These are phyloP conservation scores for Cladophialophora immunda DNA, from an alignment of 2,329 filamentous ascomycete species.

Conservation along the genomic window DNA sequence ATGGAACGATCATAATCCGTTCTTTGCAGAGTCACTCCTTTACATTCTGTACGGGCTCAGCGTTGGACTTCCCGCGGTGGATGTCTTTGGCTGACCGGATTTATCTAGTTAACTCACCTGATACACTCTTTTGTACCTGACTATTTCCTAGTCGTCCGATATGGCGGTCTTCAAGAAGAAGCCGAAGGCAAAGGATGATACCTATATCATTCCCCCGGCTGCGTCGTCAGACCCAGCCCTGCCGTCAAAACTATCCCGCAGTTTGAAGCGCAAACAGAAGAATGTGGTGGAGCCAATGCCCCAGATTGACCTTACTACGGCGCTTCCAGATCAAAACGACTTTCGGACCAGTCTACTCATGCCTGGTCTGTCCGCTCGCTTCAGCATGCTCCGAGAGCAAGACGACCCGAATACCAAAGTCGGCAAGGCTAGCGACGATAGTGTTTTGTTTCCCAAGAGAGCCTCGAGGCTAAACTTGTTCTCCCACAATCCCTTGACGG, in stretches of 20 bases:
- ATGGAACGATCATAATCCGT: conserved; percentile 28
- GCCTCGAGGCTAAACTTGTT: conserved; percentile 81
- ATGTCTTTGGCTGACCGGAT: not conserved
- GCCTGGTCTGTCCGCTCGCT: conserved; percentile 91
- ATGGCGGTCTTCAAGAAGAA: conserved; percentile 42
- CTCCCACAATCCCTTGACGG: conserved; percentile 71
- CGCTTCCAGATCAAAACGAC: conserved; percentile 82
- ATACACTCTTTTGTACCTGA: conserved; percentile 22
- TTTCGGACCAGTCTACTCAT: conserved; percentile 96
- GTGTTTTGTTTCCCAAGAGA: conserved; percentile 83
- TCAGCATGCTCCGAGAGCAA: conserved; percentile 96
- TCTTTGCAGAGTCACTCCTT: conserved; percentile 28
- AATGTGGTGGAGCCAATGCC: conserved; percentile 59
- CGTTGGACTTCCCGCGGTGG: not conserved
- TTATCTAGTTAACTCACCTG: conserved; percentile 7
- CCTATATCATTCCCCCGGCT: conserved; percentile 34
- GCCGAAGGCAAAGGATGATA: conserved; percentile 40
- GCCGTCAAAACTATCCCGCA: conserved; percentile 36
- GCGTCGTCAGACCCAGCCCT: conserved; percentile 19
- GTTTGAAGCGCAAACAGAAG: conserved; percentile 60
- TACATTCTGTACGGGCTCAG: conserved; percentile 15
- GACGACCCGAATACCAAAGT: conserved; percentile 89
- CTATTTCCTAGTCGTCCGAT: conserved; percentile 15
- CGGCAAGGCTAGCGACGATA: conserved; percentile 95
- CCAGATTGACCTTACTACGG: conserved; percentile 76